These are phyloP conservation scores for Penicillium polonicum DNA, from an alignment of 2,329 filamentous ascomycete genomes.

Conservation along the genomic window DNA sequence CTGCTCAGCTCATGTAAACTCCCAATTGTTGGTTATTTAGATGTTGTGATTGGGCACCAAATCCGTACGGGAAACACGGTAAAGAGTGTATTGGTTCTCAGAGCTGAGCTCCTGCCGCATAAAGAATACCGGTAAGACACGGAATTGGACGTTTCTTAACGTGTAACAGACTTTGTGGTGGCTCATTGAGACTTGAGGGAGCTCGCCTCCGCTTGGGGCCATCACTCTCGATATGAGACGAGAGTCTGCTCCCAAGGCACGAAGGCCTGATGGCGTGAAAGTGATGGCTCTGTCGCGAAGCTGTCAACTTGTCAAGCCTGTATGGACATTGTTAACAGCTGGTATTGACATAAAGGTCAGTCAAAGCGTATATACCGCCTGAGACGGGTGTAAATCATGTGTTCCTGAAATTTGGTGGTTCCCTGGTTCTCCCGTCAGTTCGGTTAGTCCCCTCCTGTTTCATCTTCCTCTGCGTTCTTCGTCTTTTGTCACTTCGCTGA, in stretches of 20 bases:
- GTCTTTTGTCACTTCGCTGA: not conserved
- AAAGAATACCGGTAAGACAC: not conserved
- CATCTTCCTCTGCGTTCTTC: not conserved
- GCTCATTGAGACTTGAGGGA: not conserved
- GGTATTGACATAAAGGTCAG: not conserved
- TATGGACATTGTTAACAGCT: not conserved
- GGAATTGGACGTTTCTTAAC: not conserved
- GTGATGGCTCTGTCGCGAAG: not conserved
- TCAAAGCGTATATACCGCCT: not conserved
- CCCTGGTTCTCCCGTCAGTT: slow-evolving; percentile 4
- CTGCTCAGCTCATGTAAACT: not conserved
- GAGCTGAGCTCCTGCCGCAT: not conserved
- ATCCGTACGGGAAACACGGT: not conserved
- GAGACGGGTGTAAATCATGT: not conserved
- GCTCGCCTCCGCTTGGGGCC: not conserved
- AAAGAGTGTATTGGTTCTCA: not conserved
- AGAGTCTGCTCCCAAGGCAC: not conserved
- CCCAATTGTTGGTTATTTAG: not conserved
- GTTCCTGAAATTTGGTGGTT: not conserved
- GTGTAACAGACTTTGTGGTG: not conserved
- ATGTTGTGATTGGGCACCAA: not conserved
- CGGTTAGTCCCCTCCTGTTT: slow-evolving; percentile 4
- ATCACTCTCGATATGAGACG: not conserved
- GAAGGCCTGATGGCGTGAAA: not conserved
- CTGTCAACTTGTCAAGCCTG: not conserved